These are phyloP conservation scores for Rhizoclosmatium sp. DNA, from an alignment of 192 early-diverging fungal species.

Conservation along the genomic window DNA sequence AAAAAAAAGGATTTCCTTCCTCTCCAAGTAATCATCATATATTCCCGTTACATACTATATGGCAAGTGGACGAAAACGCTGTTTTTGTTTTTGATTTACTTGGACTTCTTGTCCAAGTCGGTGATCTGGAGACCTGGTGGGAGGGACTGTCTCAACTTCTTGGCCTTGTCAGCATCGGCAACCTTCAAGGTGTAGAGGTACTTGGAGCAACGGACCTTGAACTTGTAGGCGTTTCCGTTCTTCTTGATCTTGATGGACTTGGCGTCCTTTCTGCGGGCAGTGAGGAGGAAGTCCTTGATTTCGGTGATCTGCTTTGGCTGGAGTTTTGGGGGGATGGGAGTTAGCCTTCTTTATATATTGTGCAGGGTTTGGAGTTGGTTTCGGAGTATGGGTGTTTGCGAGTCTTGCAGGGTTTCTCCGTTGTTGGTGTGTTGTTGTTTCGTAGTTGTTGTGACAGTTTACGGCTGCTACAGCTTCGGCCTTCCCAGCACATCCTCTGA, in stretches of 20 bases:
- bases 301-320: constrained; percentile 98
- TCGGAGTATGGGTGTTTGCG: not conserved
- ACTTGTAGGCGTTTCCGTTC: constrained; percentile 90
- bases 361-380: not conserved
- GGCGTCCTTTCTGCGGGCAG: constrained; percentile 96
- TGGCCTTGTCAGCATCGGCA: constrained; percentile 92
- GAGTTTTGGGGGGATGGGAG: constrained; percentile 21
- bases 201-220: constrained; percentile 98
- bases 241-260: constrained; percentile 94
- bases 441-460: too few relatives aligned
- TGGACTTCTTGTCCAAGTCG: constrained; percentile 38
- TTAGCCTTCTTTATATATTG: too few relatives aligned
- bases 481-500: too few relatives aligned
- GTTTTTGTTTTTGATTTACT: constrained; percentile 6
- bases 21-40: too few relatives aligned
- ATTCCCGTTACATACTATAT: too few relatives aligned
- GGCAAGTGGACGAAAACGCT: too few relatives aligned
- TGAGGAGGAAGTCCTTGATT: constrained; percentile 98
- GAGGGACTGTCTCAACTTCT: constrained; percentile 94
- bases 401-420: not conserved
- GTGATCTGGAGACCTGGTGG: constrained; percentile 75
- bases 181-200: constrained; percentile 99
- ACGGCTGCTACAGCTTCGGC: too few relatives aligned
- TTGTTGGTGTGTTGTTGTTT: too few relatives aligned
- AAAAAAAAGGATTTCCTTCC: too few relatives aligned